Conservation (phyloP, 2,329 filamentous ascomycete genomes). For the Harringtonia aguacate region DNA sequence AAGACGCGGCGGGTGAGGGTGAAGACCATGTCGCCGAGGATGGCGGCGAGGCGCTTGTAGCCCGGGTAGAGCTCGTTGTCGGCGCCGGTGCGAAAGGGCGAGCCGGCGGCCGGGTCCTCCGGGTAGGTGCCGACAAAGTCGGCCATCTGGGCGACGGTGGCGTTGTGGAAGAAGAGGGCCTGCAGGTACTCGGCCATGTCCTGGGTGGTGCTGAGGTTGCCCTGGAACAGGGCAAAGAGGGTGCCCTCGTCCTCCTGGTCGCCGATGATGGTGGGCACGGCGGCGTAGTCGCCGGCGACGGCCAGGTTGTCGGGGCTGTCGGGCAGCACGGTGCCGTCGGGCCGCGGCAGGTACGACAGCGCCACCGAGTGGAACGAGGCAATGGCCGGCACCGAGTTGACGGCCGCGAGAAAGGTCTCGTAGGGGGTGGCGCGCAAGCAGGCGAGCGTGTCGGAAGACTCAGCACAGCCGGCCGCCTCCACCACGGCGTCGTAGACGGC, state of each 20-base stretch:
- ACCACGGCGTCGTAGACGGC: slow-evolving; percentile 53
- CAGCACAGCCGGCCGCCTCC: slow-evolving; percentile 47
- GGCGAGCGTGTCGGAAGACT: slow-evolving; percentile 43
- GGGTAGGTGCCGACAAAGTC: slow-evolving; percentile 54
- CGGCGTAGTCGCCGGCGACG: slow-evolving; percentile 33
- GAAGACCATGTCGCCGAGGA: slow-evolving; percentile 67
- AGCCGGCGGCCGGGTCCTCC: slow-evolving; percentile 44
- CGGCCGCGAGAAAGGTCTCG: slow-evolving; percentile 50
- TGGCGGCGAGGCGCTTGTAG: slow-evolving; percentile 66
- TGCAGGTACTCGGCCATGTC: slow-evolving; percentile 52
- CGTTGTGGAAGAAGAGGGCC: slow-evolving; percentile 46
- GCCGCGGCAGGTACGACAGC: slow-evolving; percentile 63
- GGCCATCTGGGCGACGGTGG: slow-evolving; percentile 38
- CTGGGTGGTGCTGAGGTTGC: slow-evolving; percentile 52
- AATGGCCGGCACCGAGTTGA: slow-evolving; percentile 59
- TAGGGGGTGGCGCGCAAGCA: slow-evolving; percentile 56
- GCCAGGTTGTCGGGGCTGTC: slow-evolving; percentile 52
- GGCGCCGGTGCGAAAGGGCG: slow-evolving; percentile 58
- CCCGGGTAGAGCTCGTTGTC: slow-evolving; percentile 66
- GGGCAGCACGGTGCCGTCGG: slow-evolving; percentile 53
- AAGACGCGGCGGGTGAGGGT: slow-evolving; percentile 59
- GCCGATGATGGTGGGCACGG: slow-evolving; percentile 47
- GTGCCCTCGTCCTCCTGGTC: slow-evolving; percentile 76
- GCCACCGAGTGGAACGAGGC: slow-evolving; percentile 56
- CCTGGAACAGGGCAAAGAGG: slow-evolving; percentile 58